A percentile compares a stretch with the other conserved stretches of the same genome.
phyloP scores from a whole-genome alignment of 306 rosid species.

The barrel medic (Medicago truncatula) region DNA sequence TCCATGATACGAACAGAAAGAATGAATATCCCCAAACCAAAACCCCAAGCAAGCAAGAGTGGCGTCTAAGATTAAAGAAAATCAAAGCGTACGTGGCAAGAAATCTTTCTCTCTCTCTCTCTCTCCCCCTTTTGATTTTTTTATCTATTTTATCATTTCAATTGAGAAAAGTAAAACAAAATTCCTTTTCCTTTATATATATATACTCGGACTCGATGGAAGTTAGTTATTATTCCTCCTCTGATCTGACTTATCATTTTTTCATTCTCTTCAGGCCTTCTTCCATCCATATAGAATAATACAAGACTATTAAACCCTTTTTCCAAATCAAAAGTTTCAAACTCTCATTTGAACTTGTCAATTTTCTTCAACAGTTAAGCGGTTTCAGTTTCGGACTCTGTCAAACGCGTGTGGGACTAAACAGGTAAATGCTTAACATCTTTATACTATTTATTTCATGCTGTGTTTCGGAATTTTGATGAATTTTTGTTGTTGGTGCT shows the following conservation, averaged over 20 bases:
- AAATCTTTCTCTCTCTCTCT: slow-evolving; percentile 13
- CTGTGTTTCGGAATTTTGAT: not conserved
- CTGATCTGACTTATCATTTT: not conserved
- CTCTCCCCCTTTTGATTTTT: not conserved
- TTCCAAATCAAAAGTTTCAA: slow-evolving; percentile 10
- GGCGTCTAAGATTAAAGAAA: slow-evolving; percentile 42
- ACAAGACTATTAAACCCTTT: slow-evolving; percentile 26
- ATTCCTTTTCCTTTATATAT: not conserved
- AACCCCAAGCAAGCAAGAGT: slow-evolving; percentile 19
- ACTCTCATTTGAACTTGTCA: slow-evolving; percentile 8
- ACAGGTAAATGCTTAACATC: slow-evolving; percentile 29
- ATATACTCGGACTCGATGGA: not conserved
- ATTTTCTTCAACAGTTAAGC: slow-evolving; percentile 28
- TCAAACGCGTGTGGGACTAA: slow-evolving; percentile 25
- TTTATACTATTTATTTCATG: not conserved
- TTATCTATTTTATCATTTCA: not conserved
- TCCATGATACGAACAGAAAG: not conserved
- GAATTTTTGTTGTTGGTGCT: not conserved
- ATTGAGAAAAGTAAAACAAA: slow-evolving; percentile 25
- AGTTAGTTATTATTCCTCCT: not conserved
- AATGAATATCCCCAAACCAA: not conserved
- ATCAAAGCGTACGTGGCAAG: slow-evolving; percentile 46
- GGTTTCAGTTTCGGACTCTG: slow-evolving; percentile 35
- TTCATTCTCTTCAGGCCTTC: slow-evolving; percentile 24
- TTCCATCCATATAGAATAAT: too few relatives aligned